phyloP scores from a whole-genome alignment of 2,329 filamentous ascomycete genomes.

The Diaporthe longicolla region DNA sequence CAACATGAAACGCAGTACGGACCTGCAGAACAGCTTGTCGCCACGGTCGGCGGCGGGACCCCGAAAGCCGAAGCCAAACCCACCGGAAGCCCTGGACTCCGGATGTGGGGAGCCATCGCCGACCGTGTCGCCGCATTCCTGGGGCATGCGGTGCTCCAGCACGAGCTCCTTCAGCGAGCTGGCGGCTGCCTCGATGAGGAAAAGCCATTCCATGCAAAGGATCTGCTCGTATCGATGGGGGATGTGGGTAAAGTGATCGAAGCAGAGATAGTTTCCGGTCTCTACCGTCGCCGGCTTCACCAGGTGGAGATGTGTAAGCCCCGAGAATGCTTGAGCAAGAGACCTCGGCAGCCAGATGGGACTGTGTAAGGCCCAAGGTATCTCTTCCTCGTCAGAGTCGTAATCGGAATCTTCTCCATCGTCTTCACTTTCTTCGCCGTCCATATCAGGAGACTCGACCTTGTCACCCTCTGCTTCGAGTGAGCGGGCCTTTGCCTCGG shows the following conservation, averaged over 20 bases:
- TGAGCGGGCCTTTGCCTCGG: not conserved
- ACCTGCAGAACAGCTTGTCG: not conserved
- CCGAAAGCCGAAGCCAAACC: not conserved
- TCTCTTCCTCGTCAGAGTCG: not conserved
- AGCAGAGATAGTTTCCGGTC: not conserved
- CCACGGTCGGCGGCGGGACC: not conserved
- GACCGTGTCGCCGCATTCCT: not conserved
- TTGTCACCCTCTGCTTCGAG: not conserved
- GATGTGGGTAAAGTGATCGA: not conserved
- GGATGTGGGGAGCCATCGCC: not conserved
- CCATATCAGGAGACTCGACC: not conserved
- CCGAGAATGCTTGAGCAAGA: not conserved
- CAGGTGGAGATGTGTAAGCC: constrained; percentile 13
- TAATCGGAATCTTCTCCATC: not conserved
- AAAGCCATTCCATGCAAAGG: constrained; percentile 1
- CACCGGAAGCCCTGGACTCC: not conserved
- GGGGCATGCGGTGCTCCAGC: constrained; percentile 6
- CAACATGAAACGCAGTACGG: constrained; percentile 11
- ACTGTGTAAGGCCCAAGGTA: constrained; percentile 1
- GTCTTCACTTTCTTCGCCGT: not conserved
- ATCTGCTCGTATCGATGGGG: constrained; percentile 5
- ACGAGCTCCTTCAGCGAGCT: constrained; percentile 16
- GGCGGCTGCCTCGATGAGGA: not conserved
- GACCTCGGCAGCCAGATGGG: constrained; percentile 16
- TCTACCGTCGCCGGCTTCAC: constrained; percentile 14